Base-by-base conservation (phyloP, 192 early-diverging fungal species). In the Linnemannia exigua region DNA sequence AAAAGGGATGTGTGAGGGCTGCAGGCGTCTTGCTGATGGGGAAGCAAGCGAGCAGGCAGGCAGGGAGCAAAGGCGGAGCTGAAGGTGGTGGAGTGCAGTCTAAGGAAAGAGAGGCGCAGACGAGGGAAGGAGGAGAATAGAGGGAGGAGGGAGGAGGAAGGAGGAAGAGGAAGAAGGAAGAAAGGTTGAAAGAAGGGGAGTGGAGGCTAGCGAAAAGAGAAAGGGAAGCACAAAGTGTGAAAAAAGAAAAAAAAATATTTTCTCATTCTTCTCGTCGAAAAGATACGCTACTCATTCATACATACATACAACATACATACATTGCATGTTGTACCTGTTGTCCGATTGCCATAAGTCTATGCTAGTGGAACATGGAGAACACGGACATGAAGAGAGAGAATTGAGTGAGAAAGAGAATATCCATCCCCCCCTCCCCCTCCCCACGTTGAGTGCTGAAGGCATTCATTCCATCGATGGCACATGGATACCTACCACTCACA, bases 141-240 rank as follows among this genome's bases (percentile, higher is more conserved):
- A 44, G 36, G 37, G 36, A n/a, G 9, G 36, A 16, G 31, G 15
- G 58, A 47, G 58, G 31, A 76, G 11, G 44, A 44, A 47, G 11
- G 9, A 63, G 47, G 66, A 47, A 46, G 20, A 36, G 35, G 41
- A 25, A 25, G 25, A 36, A 6, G 66, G 46, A 67, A 28, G 31
- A 28, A 37, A n/a, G n/a, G n/a, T n/a, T n/a, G n/a, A n/a, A n/a
- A n/a, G n/a, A n/a, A n/a, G n/a, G n/a, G n/a, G n/a, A n/a, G n/a
- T n/a, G n/a, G n/a, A n/a, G n/a, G n/a, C n/a, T n/a, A n/a, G 44
- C 25, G 22, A 75, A 33, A 41, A 44, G 63, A 38, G 67, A 76
- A 31, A 20, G 28, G 25, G n/a, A n/a, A n/a, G n/a, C n/a, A n/a
- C 14, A 72, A 25, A 22, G 48, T 37, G 22, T 15, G 38, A 28